phyloP scores from a whole-genome alignment of 495 filamentous ascomycete species.

The Hypomontagnella monticulosa region DNA sequence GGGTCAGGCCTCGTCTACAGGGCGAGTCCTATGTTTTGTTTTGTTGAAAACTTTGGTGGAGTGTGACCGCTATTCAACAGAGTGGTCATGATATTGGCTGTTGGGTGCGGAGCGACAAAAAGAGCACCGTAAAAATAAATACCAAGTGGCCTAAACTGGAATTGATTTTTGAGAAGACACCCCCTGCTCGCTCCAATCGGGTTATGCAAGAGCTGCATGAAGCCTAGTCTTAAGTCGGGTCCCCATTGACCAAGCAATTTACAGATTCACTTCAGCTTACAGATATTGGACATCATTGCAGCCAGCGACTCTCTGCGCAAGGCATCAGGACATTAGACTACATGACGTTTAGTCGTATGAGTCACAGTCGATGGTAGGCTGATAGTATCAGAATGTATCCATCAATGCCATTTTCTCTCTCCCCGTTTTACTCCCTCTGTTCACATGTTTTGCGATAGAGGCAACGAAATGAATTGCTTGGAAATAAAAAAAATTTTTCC shows the following conservation, averaged over 20 bases:
- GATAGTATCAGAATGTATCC: slow-evolving; percentile 35
- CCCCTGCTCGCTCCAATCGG: slow-evolving; percentile 48
- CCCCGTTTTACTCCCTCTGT: slow-evolving; percentile 12
- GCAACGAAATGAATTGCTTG: slow-evolving; percentile 46
- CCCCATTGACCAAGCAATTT: slow-evolving; percentile 52
- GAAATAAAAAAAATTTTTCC: slow-evolving; percentile 47
- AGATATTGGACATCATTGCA: slow-evolving; percentile 62
- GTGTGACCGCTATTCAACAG: slow-evolving; percentile 28
- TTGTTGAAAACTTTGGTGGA: slow-evolving; percentile 33
- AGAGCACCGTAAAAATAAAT: slow-evolving; percentile 29
- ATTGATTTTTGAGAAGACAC: slow-evolving; percentile 17
- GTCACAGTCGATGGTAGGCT: slow-evolving; percentile 43
- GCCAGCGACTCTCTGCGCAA: slow-evolving; percentile 47
- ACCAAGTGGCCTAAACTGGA: slow-evolving; percentile 33
- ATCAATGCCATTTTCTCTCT: slow-evolving; percentile 10
- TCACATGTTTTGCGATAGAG: slow-evolving; percentile 29
- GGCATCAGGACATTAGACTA: slow-evolving; percentile 52
- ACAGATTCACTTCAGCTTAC: slow-evolving; percentile 46
- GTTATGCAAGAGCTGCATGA: slow-evolving; percentile 48
- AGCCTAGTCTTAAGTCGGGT: slow-evolving; percentile 39
- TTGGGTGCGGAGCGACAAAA: slow-evolving; percentile 31
- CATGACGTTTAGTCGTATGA: slow-evolving; percentile 49
- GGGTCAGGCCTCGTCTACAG: slow-evolving; percentile 24
- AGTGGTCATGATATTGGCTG: slow-evolving; percentile 38
- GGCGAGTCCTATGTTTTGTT: slow-evolving; percentile 23